phyloP scores from a whole-genome alignment of 129 eudicot species.

The Pulicaria dysenterica region DNA sequence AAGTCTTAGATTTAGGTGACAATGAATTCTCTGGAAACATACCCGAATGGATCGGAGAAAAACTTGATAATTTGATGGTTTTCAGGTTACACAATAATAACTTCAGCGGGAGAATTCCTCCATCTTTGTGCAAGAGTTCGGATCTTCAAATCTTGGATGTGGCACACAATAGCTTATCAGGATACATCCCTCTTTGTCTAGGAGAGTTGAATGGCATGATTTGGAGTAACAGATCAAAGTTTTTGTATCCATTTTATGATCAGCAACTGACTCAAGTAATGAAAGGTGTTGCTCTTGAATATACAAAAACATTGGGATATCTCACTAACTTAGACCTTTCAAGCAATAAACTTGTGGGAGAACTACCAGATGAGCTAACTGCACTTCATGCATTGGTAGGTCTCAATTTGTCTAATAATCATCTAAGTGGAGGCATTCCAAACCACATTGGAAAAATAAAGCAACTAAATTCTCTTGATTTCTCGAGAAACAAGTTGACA shows the following conservation, averaged over 20 bases:
- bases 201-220: constrained; percentile 4
- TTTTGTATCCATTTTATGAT: background rate
- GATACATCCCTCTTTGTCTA: constrained; percentile 14
- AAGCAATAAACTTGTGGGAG: constrained; percentile 21
- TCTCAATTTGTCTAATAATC: constrained; percentile 32
- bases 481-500: constrained; percentile 19
- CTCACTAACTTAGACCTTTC: constrained; percentile 12
- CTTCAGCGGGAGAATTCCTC: background rate
- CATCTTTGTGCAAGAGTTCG: constrained; percentile 15
- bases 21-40: constrained; percentile 17
- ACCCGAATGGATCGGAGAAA: constrained; percentile 15
- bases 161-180: constrained; percentile 6
- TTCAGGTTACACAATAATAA: constrained; percentile 13
- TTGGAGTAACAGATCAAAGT: too few relatives aligned
- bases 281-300: constrained; percentile 26
- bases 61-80: background rate
- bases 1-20: constrained; percentile 18
- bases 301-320: background rate
- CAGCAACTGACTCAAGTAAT: constrained; percentile 2
- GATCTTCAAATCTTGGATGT: constrained; percentile 16
- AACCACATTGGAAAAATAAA: constrained; percentile 17
- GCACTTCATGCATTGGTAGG: background rate
- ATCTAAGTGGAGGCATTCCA: constrained; percentile 26
- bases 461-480: constrained; percentile 25
- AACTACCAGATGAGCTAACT: constrained; percentile 20